Base-by-base conservation (phyloP, 176 grass and related monocot species). In the Tillandsia fasciculata region DNA sequence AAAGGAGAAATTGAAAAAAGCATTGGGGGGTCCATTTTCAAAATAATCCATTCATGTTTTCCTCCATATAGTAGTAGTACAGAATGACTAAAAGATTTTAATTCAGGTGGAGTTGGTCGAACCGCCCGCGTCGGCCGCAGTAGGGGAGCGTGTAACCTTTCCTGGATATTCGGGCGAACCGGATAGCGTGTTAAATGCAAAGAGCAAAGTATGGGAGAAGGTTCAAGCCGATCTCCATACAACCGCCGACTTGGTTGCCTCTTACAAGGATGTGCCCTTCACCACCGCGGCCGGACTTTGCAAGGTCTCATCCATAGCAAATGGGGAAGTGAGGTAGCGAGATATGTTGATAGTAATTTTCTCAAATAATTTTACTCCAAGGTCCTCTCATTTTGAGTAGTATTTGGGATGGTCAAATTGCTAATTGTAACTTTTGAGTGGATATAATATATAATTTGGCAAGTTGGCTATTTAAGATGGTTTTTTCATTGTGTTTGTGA, bases 161-260 rank as follows among this genome's bases (percentile, higher is more conserved):
- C 61, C 84, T 24, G 87, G 84, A 72, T 86, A 81, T 68, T 67
- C 89, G 0, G 94, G 86, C 0, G 89, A 90, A 72, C 84, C 94
- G 0, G 89, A 92, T 78, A 64, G 74, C 52, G 74, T 91, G 67
- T 77, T 92, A 15, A 96, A 84, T 33, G 85, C 83, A 15, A 96
- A 96, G 66, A 86, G 86, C 69, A 87, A 97, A 75, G 73, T 81
- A 11, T 97, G 94, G 86, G 94, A 97, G 74, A 97, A 86, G 74
- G 5, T 97, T 9, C 82, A 91, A 8, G 84, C 77, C 15, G 82
- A 90, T 23, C 69, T 97, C 51, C 94, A 79, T 74, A 83, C 81
- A n/a, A 82, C 90, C 70, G 76, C 67, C 22, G 79, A 92, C 63
- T 71, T 90, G 10, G 86, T 90, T 57, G 88, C 85, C 50, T 89